Conservation (phyloP, 345 rosid species). For the Euphorbia lathyris region DNA sequence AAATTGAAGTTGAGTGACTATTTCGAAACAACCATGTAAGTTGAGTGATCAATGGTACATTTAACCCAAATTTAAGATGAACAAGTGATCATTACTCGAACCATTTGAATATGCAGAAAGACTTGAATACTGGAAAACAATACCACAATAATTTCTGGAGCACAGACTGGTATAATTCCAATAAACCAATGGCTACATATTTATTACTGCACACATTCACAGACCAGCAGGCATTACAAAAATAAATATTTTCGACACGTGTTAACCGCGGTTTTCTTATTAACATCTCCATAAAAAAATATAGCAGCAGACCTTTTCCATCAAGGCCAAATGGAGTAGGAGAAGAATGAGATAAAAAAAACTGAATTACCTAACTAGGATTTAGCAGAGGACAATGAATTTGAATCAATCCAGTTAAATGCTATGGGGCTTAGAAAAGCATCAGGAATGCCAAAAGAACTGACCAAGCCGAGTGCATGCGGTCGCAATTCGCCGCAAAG, state of each 20-base stretch:
- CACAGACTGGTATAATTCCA: too few species aligned
- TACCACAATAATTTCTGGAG: not conserved
- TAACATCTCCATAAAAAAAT: not conserved
- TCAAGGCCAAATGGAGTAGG: not conserved
- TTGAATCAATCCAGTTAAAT: conserved; percentile 80
- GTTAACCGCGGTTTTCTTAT: not conserved
- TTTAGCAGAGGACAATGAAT: conserved; percentile 66
- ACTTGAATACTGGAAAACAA: not conserved
- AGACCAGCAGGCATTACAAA: not conserved
- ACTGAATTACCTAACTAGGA: conserved; percentile 4
- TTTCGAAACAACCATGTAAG: too few species aligned
- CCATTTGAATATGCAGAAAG: too few species aligned
- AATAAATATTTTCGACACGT: not conserved
- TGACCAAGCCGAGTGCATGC: conserved; percentile 70
- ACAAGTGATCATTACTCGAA: not conserved
- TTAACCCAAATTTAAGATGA: too few species aligned
- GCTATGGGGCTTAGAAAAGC: conserved; percentile 82
- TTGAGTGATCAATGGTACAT: too few species aligned
- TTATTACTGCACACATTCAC: not conserved
- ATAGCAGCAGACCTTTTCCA: not conserved
- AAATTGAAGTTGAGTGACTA: too few species aligned
- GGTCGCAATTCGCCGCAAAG: conserved; percentile 78
- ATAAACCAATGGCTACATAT: not conserved
- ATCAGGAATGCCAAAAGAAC: conserved; percentile 77
- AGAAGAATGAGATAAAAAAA: not conserved